Evolutionary conservation across 371 early-diverging fungal genomes (phyloP), one percentile per base, ranked within the genome.

Genomic region (Lichtheimia ramosa): DNA sequence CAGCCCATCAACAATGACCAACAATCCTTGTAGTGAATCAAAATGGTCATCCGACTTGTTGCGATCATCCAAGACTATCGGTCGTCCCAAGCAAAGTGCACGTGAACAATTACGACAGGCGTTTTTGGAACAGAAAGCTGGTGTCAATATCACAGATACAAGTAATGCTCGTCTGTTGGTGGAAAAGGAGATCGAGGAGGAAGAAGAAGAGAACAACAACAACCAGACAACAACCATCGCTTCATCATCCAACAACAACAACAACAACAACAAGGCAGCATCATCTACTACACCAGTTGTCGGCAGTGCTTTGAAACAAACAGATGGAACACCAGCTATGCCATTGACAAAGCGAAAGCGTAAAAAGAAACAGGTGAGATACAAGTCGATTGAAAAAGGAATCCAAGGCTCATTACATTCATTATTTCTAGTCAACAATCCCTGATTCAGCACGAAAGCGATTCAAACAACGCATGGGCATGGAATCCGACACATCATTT

Each of bases 21-120:
- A 25, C 43, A 12, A 49, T 6, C 16, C 28, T 2, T 43, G 28
- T 41, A 74, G 83, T 48, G 75, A 73, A 43, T 79, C 91, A 20
- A 68, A 82, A 13, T 92, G 87, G 82, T 77, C 81, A 15, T 92
- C 89, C 12, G 89, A 88, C 16, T 66, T 94, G 20, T 65, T 97
- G 61, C 79, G 85, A 58, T 94, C 95, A 1, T 92, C 93, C 56
- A 90, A 90, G 68, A 79, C 74, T 12, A 79, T 92, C 46, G 89
- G 96, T 67, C 82, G 81, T 54, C 64, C 77, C 23, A 75, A 84
- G 56, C 85, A 89, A 52, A 91, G 92, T 0, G 76, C 81, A 41
- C 83, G 83, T 55, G 92, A 94, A 66, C 84, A 84, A 59, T 71
- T 95, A 40, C 73, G 84, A 48, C 82, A 84, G 62, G 90, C 93